Evolutionary conservation across 805 yeast genomes (phyloP).

Genomic region (Metschnikowia arizonensis): DNA sequence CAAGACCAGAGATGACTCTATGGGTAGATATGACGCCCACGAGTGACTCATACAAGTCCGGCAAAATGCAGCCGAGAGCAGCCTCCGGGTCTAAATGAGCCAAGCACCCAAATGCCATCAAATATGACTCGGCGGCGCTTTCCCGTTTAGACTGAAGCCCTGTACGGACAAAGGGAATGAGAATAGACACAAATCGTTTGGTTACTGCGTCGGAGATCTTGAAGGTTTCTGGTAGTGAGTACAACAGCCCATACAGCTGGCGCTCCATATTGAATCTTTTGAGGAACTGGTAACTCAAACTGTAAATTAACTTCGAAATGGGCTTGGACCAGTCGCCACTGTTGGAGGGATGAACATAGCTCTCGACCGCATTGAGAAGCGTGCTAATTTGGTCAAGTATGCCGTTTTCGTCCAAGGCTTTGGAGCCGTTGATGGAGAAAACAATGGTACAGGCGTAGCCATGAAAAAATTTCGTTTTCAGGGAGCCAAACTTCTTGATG

Average conservation of each 20-base stretch:
- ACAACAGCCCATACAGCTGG: slow-evolving; percentile 27
- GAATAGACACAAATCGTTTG: slow-evolving; percentile 43
- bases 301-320: slow-evolving; percentile 61
- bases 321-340: slow-evolving; percentile 81
- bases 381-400: slow-evolving; percentile 50
- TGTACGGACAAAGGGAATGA: slow-evolving; percentile 53
- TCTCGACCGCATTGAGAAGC: slow-evolving; percentile 64
- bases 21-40: slow-evolving; percentile 73
- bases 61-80: slow-evolving; percentile 50
- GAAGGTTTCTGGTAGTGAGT: slow-evolving; percentile 25
- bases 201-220: slow-evolving; percentile 35
- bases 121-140: slow-evolving; percentile 52
- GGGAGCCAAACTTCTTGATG: slow-evolving; percentile 43
- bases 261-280: slow-evolving; percentile 51
- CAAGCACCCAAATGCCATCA: slow-evolving; percentile 57
- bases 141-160: slow-evolving; percentile 79
- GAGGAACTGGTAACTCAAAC: slow-evolving; percentile 57
- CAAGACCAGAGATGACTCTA: slow-evolving; percentile 68
- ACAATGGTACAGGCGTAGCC: slow-evolving; percentile 48
- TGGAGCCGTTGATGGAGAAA: slow-evolving; percentile 55
- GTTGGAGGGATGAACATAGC: slow-evolving; percentile 90
- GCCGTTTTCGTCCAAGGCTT: slow-evolving; percentile 38
- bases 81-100: slow-evolving; percentile 56
- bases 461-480: slow-evolving; percentile 37
- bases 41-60: slow-evolving; percentile 76